phyloP scores from a whole-genome alignment of 2,329 filamentous ascomycete species.

The Aspergillus piperis region DNA sequence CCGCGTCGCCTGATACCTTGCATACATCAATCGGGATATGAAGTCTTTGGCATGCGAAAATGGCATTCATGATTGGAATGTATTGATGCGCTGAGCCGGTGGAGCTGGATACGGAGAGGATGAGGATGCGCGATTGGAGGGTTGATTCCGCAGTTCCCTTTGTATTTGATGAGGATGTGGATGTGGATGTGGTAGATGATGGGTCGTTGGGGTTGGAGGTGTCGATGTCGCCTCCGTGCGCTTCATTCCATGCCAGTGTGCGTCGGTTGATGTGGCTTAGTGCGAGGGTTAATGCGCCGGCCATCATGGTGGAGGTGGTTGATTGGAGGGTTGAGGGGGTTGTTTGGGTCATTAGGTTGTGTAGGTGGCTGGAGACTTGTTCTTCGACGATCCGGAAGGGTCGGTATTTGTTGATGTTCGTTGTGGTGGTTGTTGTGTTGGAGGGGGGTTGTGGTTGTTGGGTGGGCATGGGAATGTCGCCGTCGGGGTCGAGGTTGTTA shows the following conservation, averaged over 20 bases:
- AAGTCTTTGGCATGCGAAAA: slow-evolving; percentile 89
- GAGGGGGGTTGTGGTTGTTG: slow-evolving; percentile 23
- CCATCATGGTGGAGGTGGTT: slow-evolving; percentile 79
- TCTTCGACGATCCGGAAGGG: slow-evolving; percentile 86
- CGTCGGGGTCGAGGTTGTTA: slow-evolving; percentile 36
- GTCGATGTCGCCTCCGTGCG: slow-evolving; percentile 51
- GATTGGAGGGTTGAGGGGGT: slow-evolving; percentile 58
- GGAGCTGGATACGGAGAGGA: slow-evolving; percentile 86
- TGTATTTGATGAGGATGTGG: slow-evolving; percentile 15
- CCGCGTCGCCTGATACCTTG: slow-evolving; percentile 79
- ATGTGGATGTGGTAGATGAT: background rate
- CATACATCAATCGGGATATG: slow-evolving; percentile 90
- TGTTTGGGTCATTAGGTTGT: slow-evolving; percentile 70
- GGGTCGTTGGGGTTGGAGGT: slow-evolving; percentile 18
- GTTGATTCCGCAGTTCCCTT: slow-evolving; percentile 16
- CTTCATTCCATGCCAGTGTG: slow-evolving; percentile 63
- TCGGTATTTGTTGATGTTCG: slow-evolving; percentile 82
- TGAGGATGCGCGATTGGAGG: slow-evolving; percentile 79
- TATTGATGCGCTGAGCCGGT: slow-evolving; percentile 86
- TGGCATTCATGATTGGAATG: slow-evolving; percentile 97
- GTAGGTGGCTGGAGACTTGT: slow-evolving; percentile 73
- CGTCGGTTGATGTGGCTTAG: slow-evolving; percentile 89
- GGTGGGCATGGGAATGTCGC: slow-evolving; percentile 62
- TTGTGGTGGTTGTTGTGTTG: slow-evolving; percentile 19
- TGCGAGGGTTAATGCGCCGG: slow-evolving; percentile 86